These are phyloP conservation scores for Malassezia slooffiae DNA, from an alignment of 1,284 basidiomycete genomes.

Conservation along the genomic window DNA sequence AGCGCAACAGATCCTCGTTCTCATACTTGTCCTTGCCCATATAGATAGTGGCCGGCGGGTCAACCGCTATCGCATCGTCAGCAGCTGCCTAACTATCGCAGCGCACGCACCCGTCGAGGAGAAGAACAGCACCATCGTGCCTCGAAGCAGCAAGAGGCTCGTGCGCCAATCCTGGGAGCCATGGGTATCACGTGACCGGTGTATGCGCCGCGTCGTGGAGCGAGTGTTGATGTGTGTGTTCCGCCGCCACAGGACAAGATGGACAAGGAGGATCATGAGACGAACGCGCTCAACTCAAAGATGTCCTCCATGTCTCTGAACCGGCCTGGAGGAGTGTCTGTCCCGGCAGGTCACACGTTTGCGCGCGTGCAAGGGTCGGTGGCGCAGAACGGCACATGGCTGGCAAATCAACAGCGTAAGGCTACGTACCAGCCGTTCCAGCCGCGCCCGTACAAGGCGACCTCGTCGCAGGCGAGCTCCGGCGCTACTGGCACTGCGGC, in stretches of 20 bases:
- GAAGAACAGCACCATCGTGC: conserved; percentile 54
- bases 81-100: neutral
- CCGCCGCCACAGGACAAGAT: no score
- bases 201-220: neutral
- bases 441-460: conserved; percentile 12
- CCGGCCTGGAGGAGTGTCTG: no score
- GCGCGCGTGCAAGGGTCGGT: neutral
- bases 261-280: no score
- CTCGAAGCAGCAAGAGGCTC: neutral
- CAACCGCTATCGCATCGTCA: conserved; percentile 44
- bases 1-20: conserved; percentile 18
- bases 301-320: conserved; percentile 13
- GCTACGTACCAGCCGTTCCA: conserved; percentile 13
- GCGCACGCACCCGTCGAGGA: conserved; percentile 49
- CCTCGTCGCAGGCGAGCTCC: neutral
- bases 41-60: conserved; percentile 66
- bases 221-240: conserved; percentile 11
- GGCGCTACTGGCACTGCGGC: neutral
- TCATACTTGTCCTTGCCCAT: conserved; percentile 81
- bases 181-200: neutral
- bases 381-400: conserved; percentile 12
- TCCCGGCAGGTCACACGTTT: neutral
- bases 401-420: conserved; percentile 13
- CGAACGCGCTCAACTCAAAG: neutral
- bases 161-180: neutral